Percentiles rank a stretch among this genome's conserved stretches.
Evolutionary conservation across 2,329 filamentous ascomycete species (phyloP).

Genomic region (Arthroderma sp.): DNA sequence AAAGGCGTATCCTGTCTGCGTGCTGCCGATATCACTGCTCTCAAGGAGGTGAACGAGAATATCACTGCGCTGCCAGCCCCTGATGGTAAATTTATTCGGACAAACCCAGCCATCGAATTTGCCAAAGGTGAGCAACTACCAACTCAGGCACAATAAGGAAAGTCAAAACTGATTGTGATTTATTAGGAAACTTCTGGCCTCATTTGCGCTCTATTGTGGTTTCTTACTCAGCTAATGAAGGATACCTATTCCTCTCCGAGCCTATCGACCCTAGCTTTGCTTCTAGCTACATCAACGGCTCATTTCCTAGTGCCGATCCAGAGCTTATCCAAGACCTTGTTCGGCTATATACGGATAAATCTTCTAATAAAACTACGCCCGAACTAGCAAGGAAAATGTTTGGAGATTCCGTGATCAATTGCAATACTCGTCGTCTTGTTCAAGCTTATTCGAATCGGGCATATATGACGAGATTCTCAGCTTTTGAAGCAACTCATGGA

Average conservation of each 20-base stretch:
- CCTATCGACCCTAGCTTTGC: too few species aligned
- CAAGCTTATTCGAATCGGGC: background rate
- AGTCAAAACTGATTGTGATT: too few species aligned
- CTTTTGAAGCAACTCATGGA: background rate
- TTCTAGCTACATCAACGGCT: too few species aligned
- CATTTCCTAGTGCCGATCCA: too few species aligned
- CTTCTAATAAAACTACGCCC: too few species aligned
- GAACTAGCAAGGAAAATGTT: background rate
- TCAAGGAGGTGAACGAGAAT: background rate
- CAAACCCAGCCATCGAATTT: background rate
- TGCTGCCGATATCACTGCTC: background rate
- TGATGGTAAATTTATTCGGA: background rate
- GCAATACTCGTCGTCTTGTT: background rate
- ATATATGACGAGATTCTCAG: background rate
- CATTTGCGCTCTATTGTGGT: slow-evolving; percentile 20
- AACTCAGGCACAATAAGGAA: too few species aligned
- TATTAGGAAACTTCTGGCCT: slow-evolving; percentile 22
- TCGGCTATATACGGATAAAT: too few species aligned
- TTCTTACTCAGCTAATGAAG: slow-evolving; percentile 23
- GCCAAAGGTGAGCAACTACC: too few species aligned
- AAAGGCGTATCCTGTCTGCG: background rate
- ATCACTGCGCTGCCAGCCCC: background rate
- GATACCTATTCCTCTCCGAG: background rate
- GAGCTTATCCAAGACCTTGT: too few species aligned
- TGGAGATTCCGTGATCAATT: background rate